These are phyloP conservation scores for Nemania sp. DNA, from an alignment of 2,329 filamentous ascomycete genomes.

Conservation along the genomic window DNA sequence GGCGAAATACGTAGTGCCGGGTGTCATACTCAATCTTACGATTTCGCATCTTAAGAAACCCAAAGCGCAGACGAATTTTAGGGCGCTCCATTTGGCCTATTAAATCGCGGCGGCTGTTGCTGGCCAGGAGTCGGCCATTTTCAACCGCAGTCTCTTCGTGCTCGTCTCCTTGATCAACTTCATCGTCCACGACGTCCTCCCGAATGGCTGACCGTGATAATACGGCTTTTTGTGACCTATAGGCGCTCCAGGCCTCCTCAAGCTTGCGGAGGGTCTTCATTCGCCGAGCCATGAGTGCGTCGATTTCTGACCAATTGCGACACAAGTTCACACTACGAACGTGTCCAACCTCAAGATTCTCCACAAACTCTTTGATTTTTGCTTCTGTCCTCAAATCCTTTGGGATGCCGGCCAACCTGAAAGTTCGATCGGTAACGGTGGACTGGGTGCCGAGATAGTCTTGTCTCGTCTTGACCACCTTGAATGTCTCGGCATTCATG, in stretches of 20 bases:
- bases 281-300: constrained; percentile 72
- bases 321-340: constrained; percentile 89
- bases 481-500: constrained; percentile 80
- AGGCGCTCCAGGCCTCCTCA: constrained; percentile 81
- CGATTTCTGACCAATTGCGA: constrained; percentile 82
- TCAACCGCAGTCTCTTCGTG: constrained; percentile 40
- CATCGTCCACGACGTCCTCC: neutral
- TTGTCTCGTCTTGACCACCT: constrained; percentile 83
- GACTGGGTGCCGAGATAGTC: constrained; percentile 91
- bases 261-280: constrained; percentile 69
- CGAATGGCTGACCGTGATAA: constrained; percentile 31
- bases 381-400: constrained; percentile 76
- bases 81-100: constrained; percentile 60
- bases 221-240: constrained; percentile 62
- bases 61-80: constrained; percentile 76
- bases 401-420: constrained; percentile 88
- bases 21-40: constrained; percentile 66
- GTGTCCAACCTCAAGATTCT: constrained; percentile 84
- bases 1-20: neutral
- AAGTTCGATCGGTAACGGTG: constrained; percentile 94
- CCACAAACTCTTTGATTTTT: constrained; percentile 83
- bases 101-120: constrained; percentile 47
- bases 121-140: constrained; percentile 60
- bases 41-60: constrained; percentile 72
- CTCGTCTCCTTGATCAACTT: constrained; percentile 23